Percentiles rank a stretch among this genome's conserved stretches.
These are phyloP conservation scores for Arxiozyma heterogenica DNA, from an alignment of 1,139 yeast genomes.

Conservation along the genomic window DNA sequence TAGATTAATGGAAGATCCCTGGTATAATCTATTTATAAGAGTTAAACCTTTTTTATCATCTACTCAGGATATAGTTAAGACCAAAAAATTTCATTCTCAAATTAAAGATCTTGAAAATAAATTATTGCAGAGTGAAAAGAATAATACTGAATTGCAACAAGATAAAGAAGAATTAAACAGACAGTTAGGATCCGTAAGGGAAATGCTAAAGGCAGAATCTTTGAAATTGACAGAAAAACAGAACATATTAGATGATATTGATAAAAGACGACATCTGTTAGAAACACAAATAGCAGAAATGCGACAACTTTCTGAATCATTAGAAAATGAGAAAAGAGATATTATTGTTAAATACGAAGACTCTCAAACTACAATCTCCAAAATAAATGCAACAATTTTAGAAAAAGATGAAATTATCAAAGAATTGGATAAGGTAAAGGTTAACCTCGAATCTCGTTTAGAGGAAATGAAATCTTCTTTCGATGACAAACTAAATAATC, in stretches of 20 bases:
- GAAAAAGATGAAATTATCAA: slow-evolving; percentile 18
- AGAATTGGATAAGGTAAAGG: slow-evolving; percentile 21
- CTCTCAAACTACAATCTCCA: slow-evolving; percentile 24
- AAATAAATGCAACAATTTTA: slow-evolving; percentile 23
- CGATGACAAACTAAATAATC: slow-evolving; percentile 4
- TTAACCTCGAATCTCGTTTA: slow-evolving; percentile 8
- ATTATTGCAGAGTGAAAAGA: slow-evolving; percentile 30
- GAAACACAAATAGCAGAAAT: slow-evolving; percentile 22
- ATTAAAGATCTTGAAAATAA: slow-evolving; percentile 44
- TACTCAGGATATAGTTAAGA: slow-evolving; percentile 48
- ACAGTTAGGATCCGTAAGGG: slow-evolving; percentile 33
- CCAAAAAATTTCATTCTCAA: slow-evolving; percentile 49
- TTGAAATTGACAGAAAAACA: slow-evolving; percentile 17
- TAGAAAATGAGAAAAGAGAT: slow-evolving; percentile 33
- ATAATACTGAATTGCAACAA: slow-evolving; percentile 27
- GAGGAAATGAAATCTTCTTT: slow-evolving; percentile 13
- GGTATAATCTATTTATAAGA: slow-evolving; percentile 69
- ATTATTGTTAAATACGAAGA: slow-evolving; percentile 22
- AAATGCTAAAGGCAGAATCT: slow-evolving; percentile 19
- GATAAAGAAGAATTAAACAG: slow-evolving; percentile 31
- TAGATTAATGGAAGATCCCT: slow-evolving; percentile 52
- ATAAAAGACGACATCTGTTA: slow-evolving; percentile 14
- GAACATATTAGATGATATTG: slow-evolving; percentile 30
- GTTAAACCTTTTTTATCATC: slow-evolving; percentile 73
- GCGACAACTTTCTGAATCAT: slow-evolving; percentile 30